phyloP scores from a whole-genome alignment of 1,284 basidiomycete genomes.

The Ustilago nuda region DNA sequence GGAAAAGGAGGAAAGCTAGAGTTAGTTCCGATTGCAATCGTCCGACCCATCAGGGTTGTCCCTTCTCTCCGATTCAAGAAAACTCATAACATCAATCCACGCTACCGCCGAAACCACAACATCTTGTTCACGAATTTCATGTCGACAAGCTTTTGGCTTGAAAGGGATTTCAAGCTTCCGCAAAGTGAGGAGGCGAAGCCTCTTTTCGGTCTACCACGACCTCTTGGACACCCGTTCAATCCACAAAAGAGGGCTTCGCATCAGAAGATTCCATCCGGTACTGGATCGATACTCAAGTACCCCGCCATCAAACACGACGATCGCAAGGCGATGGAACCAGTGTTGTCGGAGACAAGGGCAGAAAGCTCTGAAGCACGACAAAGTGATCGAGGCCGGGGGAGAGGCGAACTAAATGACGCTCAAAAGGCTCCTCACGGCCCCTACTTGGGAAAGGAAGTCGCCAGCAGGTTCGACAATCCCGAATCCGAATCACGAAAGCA shows the following conservation, averaged over 20 bases:
- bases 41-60: constrained; percentile 2
- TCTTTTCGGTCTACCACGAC: background rate
- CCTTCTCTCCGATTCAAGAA: constrained; percentile 7
- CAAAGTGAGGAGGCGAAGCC: background rate
- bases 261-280: background rate
- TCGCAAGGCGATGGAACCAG: background rate
- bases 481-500: background rate
- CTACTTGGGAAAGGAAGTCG: background rate
- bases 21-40: constrained; percentile 9
- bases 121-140: background rate
- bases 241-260: background rate
- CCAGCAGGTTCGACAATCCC: background rate
- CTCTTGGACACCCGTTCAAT: background rate
- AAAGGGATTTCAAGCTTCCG: too few species aligned
- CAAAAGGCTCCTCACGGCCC: background rate
- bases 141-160: background rate
- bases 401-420: background rate
- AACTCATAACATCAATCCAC: background rate
- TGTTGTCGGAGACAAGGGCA: background rate
- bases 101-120: accelerated
- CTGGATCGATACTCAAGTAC: background rate
- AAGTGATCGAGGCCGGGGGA: background rate
- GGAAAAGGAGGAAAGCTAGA: too few species aligned
- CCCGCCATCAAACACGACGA: background rate
- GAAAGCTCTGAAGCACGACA: background rate